phyloP scores from a whole-genome alignment of 2,329 filamentous ascomycete species.

The Cladophialophora immunda region DNA sequence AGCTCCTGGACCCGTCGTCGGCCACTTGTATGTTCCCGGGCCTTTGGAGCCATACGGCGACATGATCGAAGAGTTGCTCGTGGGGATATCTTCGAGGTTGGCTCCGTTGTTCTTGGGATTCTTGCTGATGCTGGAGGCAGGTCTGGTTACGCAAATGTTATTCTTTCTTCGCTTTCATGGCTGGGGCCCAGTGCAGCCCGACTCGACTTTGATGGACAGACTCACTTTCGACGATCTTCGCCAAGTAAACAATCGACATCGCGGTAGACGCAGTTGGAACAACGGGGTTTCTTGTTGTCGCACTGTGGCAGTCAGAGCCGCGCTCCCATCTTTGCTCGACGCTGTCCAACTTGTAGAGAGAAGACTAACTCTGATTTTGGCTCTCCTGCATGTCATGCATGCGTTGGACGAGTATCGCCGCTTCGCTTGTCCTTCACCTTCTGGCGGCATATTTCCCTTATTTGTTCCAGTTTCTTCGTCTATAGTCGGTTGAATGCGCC shows the following conservation, averaged over 20 bases:
- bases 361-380: constrained; percentile 17
- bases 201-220: constrained; percentile 1
- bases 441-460: background rate
- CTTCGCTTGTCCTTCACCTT: constrained; percentile 11
- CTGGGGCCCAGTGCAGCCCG: background rate
- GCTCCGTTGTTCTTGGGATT: constrained; percentile 1
- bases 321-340: background rate
- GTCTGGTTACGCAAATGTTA: background rate
- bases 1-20: background rate
- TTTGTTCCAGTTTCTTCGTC: background rate
- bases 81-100: background rate
- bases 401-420: constrained; percentile 20
- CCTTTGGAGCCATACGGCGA: background rate
- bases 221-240: constrained; percentile 16
- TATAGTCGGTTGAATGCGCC: background rate
- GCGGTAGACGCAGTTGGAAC: constrained; percentile 24
- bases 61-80: background rate
- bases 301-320: constrained; percentile 5
- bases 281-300: constrained; percentile 20
- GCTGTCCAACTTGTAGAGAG: background rate
- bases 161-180: background rate
- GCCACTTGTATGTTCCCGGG: background rate
- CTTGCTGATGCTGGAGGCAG: background rate
- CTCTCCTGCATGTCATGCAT: constrained; percentile 19
- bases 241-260: constrained; percentile 24